phyloP scores from a whole-genome alignment of 345 rosid species.

The Salix koriyanagi region DNA sequence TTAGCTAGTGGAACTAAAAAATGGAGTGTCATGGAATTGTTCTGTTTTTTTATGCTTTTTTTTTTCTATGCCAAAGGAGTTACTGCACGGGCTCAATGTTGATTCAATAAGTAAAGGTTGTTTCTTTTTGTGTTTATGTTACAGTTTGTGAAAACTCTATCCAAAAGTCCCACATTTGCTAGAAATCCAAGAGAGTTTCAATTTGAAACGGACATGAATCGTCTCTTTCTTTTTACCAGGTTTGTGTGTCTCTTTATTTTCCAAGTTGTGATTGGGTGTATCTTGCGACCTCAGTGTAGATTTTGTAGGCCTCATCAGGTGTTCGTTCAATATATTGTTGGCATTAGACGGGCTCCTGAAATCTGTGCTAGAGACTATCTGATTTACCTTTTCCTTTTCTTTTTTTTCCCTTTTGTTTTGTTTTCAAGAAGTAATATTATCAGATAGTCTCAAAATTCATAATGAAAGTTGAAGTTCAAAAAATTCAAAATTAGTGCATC shows the following conservation, averaged over 20 bases:
- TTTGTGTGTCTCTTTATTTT: constrained; percentile 11
- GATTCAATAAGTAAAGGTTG: not conserved
- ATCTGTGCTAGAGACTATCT: too few species aligned
- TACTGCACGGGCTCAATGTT: not conserved
- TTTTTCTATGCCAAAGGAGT: not conserved
- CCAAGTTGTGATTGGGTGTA: not conserved
- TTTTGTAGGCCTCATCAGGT: too few species aligned
- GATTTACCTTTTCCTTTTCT: too few species aligned
- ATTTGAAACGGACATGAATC: constrained; percentile 71
- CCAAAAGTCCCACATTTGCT: constrained; percentile 63
- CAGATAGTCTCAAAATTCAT: too few species aligned
- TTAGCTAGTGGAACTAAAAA: too few species aligned
- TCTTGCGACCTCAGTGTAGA: too few species aligned
- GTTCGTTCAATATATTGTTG: too few species aligned
- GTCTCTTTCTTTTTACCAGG: constrained; percentile 78
- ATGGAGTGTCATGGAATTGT: not conserved
- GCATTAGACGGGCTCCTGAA: too few species aligned
- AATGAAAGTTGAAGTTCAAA: too few species aligned
- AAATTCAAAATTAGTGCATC: too few species aligned
- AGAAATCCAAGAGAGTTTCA: constrained; percentile 69
- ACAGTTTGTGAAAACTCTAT: constrained; percentile 65
- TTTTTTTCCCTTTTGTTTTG: too few species aligned
- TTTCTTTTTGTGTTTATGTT: not conserved
- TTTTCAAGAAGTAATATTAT: too few species aligned
- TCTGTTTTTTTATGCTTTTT: not conserved